These are phyloP conservation scores for Paecilomyces variotii DNA, from an alignment of 2,329 filamentous ascomycete species.

Conservation along the genomic window DNA sequence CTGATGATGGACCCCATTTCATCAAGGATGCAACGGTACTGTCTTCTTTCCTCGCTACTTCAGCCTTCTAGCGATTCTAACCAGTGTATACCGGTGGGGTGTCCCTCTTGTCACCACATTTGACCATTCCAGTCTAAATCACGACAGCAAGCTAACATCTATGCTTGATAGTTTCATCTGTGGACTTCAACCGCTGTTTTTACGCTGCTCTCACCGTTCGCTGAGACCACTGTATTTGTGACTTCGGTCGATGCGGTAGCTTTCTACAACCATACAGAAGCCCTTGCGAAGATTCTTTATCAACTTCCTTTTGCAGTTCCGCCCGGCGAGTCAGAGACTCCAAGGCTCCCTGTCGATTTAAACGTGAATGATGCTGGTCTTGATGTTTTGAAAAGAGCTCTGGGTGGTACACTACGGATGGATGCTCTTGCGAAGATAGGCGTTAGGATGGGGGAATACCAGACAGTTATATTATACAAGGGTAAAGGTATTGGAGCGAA, in stretches of 20 bases:
- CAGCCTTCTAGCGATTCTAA: conserved; percentile 5
- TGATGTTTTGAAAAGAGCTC: conserved; percentile 66
- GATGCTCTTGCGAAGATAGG: conserved; percentile 70
- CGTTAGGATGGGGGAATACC: conserved; percentile 67
- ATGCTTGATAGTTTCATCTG: conserved; percentile 54
- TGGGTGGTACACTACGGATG: conserved; percentile 72
- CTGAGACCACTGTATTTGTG: conserved; percentile 64
- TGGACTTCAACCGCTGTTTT: conserved; percentile 82
- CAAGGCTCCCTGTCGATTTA: conserved; percentile 75
- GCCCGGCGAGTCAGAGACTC: conserved; percentile 64
- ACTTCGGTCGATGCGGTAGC: conserved; percentile 77
- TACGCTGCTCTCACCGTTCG: conserved; percentile 69
- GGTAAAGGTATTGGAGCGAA: conserved; percentile 64
- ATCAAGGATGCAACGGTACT: conserved; percentile 68
- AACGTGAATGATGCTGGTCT: conserved; percentile 70
- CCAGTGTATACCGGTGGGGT: conserved; percentile 5
- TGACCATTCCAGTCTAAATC: conserved; percentile 17
- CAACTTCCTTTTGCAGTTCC: conserved; percentile 66
- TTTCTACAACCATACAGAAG: conserved; percentile 71
- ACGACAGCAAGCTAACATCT: conserved; percentile 8
- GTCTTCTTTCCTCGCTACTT: conserved; percentile 15
- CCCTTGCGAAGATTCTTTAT: conserved; percentile 70
- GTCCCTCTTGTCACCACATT: conserved; percentile 2
- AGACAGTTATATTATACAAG: conserved; percentile 61
- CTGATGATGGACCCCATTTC: conserved; percentile 54